phyloP scores from a whole-genome alignment of 2,329 filamentous ascomycete species.

The Arthroderma sp. region DNA sequence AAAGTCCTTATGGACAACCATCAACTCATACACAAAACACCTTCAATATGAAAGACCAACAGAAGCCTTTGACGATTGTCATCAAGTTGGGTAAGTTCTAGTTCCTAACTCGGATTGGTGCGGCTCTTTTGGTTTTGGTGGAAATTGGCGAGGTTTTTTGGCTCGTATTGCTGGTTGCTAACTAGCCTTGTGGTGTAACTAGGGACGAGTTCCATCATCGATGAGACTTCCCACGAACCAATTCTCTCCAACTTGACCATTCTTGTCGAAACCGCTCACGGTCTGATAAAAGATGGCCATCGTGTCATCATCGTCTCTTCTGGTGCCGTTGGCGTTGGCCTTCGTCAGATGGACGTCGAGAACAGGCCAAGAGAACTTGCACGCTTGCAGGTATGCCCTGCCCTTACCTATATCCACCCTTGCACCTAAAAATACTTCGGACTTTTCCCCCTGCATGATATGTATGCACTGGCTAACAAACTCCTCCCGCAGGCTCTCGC shows the following conservation, averaged over 20 bases:
- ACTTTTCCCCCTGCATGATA: background rate
- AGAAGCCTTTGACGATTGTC: constrained; percentile 60
- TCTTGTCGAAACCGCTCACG: constrained; percentile 88
- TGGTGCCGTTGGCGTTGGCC: constrained; percentile 85
- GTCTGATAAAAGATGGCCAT: constrained; percentile 79
- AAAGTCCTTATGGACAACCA: constrained; percentile 1
- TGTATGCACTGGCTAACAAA: background rate
- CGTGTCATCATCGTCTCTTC: constrained; percentile 93
- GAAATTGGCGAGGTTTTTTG: background rate
- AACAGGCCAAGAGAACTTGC: constrained; percentile 82
- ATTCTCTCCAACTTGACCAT: constrained; percentile 78
- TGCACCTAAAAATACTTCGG: background rate
- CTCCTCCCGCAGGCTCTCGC: constrained; percentile 54
- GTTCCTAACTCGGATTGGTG: constrained; percentile 8
- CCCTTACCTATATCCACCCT: background rate
- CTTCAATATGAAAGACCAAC: constrained; percentile 48
- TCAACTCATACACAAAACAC: background rate
- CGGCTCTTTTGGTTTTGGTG: background rate
- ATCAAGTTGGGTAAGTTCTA: constrained; percentile 63
- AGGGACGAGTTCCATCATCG: constrained; percentile 98
- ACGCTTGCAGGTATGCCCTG: constrained; percentile 56
- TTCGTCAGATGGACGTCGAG: constrained; percentile 78
- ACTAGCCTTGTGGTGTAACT: constrained; percentile 11
- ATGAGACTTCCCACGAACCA: constrained; percentile 88
- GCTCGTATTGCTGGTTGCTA: background rate